Evolutionary conservation across 768 basidiomycete species (phyloP).

Genomic region (Calocera viscosa): DNA sequence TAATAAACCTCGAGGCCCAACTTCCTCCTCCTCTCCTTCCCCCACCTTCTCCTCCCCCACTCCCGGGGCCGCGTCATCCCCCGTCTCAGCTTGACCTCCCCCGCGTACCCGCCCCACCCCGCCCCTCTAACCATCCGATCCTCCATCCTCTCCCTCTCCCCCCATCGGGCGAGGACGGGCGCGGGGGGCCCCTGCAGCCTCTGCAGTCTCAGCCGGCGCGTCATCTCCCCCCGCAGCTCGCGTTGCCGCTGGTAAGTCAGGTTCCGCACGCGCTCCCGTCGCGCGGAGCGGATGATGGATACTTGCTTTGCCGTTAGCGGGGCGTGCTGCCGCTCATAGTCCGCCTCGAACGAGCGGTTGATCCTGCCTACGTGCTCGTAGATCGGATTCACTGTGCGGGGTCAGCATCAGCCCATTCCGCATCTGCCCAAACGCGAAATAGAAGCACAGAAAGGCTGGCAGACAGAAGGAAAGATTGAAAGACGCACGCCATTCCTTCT

Average conservation of each 20-base stretch:
- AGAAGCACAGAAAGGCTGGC: background rate
- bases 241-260: slow-evolving; percentile 50
- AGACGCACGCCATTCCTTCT: slow-evolving; percentile 34
- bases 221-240: slow-evolving; percentile 52
- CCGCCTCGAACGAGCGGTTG: slow-evolving; percentile 28
- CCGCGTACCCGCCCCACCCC: slow-evolving; percentile 61
- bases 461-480: background rate
- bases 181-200: slow-evolving; percentile 50
- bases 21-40: background rate
- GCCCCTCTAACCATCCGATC: slow-evolving; percentile 42
- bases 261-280: slow-evolving; percentile 47
- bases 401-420: too few relatives aligned
- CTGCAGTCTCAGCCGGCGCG: slow-evolving; percentile 36
- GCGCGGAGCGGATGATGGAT: slow-evolving; percentile 40
- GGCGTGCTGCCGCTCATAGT: slow-evolving; percentile 32
- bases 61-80: slow-evolving; percentile 35
- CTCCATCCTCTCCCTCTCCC: slow-evolving; percentile 33
- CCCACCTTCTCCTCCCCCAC: background rate
- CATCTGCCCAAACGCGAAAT: background rate
- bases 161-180: slow-evolving; percentile 43
- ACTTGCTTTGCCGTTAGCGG: slow-evolving; percentile 42
- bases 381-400: slow-evolving; percentile 33
- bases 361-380: slow-evolving; percentile 26
- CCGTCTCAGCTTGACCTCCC: slow-evolving; percentile 43
- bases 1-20: background rate